phyloP scores from a whole-genome alignment of 2,329 filamentous ascomycete genomes.

The Colletotrichum acutatum region DNA sequence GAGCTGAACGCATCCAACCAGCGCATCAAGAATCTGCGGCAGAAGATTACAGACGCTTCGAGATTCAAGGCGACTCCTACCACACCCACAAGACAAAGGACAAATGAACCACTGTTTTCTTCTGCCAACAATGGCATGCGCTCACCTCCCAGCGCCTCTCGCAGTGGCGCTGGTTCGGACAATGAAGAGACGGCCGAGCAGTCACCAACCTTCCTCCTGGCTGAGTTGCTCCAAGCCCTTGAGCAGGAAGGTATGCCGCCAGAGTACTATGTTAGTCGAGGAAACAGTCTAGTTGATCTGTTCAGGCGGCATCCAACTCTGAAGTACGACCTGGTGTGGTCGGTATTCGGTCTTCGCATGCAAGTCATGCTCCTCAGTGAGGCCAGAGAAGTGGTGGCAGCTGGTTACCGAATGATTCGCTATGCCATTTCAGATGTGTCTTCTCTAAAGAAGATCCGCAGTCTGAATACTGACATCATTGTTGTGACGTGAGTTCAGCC shows the following conservation, averaged over 20 bases:
- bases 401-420: constrained; percentile 91
- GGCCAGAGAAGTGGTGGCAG: constrained; percentile 93
- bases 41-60: constrained; percentile 70
- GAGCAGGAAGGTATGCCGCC: constrained; percentile 88
- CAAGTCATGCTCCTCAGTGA: constrained; percentile 97
- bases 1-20: constrained; percentile 91
- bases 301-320: constrained; percentile 93
- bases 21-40: constrained; percentile 70
- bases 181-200: constrained; percentile 75
- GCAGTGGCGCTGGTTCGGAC: constrained; percentile 69
- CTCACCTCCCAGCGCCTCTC: constrained; percentile 67
- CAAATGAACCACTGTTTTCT: constrained; percentile 57
- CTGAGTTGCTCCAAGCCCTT: constrained; percentile 89
- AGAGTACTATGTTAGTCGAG: constrained; percentile 94
- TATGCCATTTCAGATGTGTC: constrained; percentile 94
- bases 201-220: constrained; percentile 89
- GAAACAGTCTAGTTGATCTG: constrained; percentile 94
- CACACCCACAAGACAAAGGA: constrained; percentile 65
- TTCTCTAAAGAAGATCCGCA: constrained; percentile 88
- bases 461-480: constrained; percentile 89
- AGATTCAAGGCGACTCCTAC: constrained; percentile 57
- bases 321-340: constrained; percentile 97
- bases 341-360: constrained; percentile 91
- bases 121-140: constrained; percentile 56
- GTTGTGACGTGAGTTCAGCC: constrained; percentile 75